Conservation (phyloP, 1,284 basidiomycete species). For the Mycosarcoma mackinlayi region DNA sequence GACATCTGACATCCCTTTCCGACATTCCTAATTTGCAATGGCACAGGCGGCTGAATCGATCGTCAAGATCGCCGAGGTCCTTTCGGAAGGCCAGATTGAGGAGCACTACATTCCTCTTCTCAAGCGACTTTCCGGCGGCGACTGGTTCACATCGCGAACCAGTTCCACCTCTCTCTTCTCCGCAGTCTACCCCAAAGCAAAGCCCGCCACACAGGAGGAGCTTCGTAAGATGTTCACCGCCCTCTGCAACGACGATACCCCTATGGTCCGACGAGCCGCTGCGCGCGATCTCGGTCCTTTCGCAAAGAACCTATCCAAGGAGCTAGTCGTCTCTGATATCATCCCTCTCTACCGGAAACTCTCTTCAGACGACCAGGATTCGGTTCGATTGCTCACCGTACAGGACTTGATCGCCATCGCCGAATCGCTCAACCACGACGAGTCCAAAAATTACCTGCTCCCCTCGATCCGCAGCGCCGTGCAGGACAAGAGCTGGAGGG, state of each 20-base stretch:
- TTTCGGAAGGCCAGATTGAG: constrained; percentile 86
- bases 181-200: constrained; percentile 79
- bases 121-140: constrained; percentile 87
- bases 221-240: constrained; percentile 85
- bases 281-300: constrained; percentile 87
- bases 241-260: constrained; percentile 93
- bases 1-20: background rate
- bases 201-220: constrained; percentile 80
- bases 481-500: constrained; percentile 97
- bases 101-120: constrained; percentile 91
- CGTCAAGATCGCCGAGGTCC: constrained; percentile 84
- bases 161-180: constrained; percentile 94
- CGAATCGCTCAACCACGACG: constrained; percentile 81
- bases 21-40: background rate
- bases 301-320: constrained; percentile 65
- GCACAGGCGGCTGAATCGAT: constrained; percentile 87
- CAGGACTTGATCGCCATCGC: constrained; percentile 95
- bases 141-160: constrained; percentile 99
- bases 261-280: constrained; percentile 97
- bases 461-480: constrained; percentile 83
- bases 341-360: constrained; percentile 94
- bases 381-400: constrained; percentile 93
- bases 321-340: constrained; percentile 78
- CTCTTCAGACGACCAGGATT: constrained; percentile 96
- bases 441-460: constrained; percentile 90